A percentile compares a stretch with the other conserved stretches of the same genome.
Conservation (phyloP, 176 grass and related monocot species). For the Bolboschoenus planiculmis region DNA sequence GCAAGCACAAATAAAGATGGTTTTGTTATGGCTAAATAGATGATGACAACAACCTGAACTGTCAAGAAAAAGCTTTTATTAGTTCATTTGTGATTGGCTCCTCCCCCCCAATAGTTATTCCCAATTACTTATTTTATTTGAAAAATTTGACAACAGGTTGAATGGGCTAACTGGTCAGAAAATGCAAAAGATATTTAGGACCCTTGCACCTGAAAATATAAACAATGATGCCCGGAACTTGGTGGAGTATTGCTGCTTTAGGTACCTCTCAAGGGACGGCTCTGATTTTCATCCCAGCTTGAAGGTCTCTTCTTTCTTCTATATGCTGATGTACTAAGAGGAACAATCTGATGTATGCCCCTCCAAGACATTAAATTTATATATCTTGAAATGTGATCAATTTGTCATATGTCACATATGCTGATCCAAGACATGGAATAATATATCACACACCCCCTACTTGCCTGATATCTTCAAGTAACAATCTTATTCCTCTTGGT, state of each 20-base stretch:
- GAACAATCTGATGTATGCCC: neutral
- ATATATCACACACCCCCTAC: neutral
- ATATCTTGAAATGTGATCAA: neutral
- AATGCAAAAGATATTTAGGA: conserved; percentile 73
- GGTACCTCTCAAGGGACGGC: conserved; percentile 72
- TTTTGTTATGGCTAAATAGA: neutral
- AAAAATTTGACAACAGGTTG: conserved; percentile 52
- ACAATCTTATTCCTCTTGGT: neutral
- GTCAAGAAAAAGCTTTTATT: neutral
- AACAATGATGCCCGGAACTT: conserved; percentile 61
- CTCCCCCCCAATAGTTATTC: neutral
- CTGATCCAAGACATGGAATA: conserved; percentile 3
- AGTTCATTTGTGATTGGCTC: neutral
- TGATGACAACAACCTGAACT: neutral
- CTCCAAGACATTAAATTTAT: neutral
- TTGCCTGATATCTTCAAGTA: too few species aligned
- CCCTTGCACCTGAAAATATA: conserved; percentile 53
- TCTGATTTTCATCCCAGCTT: conserved; percentile 82
- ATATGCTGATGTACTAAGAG: conserved; percentile 19
- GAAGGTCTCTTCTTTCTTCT: conserved; percentile 50
- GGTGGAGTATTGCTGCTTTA: conserved; percentile 96
- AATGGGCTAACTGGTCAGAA: conserved; percentile 70
- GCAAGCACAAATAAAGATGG: neutral
- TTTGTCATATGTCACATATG: neutral
- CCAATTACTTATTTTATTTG: conserved; percentile 8